These are phyloP conservation scores for Chlamydomonas eustigma DNA, from an alignment of 139 green algal species.

Conservation along the genomic window DNA sequence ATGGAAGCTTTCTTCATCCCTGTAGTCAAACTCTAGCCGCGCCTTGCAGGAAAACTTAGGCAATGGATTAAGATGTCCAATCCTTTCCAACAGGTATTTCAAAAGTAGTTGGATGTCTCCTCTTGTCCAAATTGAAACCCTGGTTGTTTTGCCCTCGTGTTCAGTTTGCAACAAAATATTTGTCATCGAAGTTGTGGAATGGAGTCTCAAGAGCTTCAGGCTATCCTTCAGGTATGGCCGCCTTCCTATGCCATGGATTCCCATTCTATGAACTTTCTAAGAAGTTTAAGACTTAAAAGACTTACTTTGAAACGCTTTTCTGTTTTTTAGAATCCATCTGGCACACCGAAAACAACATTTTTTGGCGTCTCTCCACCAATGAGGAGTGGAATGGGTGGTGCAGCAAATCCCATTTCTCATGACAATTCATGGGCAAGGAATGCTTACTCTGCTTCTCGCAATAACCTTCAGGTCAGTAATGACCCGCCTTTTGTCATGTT, in stretches of 20 bases:
- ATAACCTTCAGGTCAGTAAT: background rate
- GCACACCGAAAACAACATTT: background rate
- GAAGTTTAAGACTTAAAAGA: background rate
- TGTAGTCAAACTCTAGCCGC: background rate
- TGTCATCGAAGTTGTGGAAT: background rate
- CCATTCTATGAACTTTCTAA: background rate
- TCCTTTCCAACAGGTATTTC: background rate
- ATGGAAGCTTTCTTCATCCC: too few relatives aligned
- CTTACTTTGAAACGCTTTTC: too few relatives aligned
- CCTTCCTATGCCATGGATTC: background rate
- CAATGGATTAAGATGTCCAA: background rate
- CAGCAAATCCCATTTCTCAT: slow-evolving; percentile 6
- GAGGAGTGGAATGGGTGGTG: slow-evolving; percentile 5
- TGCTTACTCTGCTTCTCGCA: slow-evolving; percentile 2
- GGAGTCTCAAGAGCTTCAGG: background rate
- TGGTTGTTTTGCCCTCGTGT: background rate
- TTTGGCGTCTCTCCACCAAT: slow-evolving; percentile 14
- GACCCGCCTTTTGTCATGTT: background rate
- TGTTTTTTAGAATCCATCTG: background rate
- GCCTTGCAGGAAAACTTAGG: background rate
- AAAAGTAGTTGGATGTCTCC: background rate
- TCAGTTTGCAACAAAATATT: background rate
- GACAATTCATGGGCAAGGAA: background rate
- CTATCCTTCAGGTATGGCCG: background rate
- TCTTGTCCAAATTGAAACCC: background rate